These are phyloP conservation scores for Vanrija sp. DNA, from an alignment of 1,284 basidiomycete genomes.

Conservation along the genomic window DNA sequence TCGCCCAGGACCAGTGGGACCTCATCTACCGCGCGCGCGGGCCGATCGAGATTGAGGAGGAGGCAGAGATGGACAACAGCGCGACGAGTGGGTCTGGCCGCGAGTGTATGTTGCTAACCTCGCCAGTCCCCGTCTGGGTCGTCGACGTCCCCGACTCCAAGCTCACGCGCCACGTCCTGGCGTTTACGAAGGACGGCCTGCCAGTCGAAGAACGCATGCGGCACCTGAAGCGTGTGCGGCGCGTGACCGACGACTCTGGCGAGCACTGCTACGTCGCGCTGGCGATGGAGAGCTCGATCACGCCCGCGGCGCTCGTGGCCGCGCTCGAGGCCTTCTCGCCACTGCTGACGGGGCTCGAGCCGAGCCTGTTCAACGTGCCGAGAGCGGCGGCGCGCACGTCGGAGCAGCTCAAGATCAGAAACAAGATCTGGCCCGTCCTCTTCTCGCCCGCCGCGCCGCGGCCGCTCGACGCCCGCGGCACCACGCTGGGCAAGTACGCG, in stretches of 20 bases:
- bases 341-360: slow-evolving; percentile 51
- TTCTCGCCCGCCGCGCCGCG: slow-evolving; percentile 67
- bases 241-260: slow-evolving; percentile 2
- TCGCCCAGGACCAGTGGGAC: slow-evolving; percentile 17
- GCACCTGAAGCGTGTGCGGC: slow-evolving; percentile 70
- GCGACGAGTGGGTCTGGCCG: slow-evolving; percentile 26
- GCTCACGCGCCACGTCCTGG: slow-evolving; percentile 9
- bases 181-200: slow-evolving; percentile 11
- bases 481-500: slow-evolving; percentile 61
- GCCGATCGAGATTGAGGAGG: slow-evolving; percentile 34
- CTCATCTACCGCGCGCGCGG: slow-evolving; percentile 31
- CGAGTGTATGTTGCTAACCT: slow-evolving; percentile 6
- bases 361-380: slow-evolving; percentile 65
- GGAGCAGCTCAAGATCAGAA: slow-evolving; percentile 63
- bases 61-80: slow-evolving; percentile 23
- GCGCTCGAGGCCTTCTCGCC: slow-evolving; percentile 46
- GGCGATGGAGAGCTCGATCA: slow-evolving; percentile 26
- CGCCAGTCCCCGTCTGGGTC: slow-evolving; percentile 68
- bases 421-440: slow-evolving; percentile 72
- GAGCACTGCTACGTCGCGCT: slow-evolving; percentile 27
- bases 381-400: slow-evolving; percentile 65
- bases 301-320: slow-evolving; percentile 19
- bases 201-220: slow-evolving; percentile 55
- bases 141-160: slow-evolving; percentile 69
- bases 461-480: slow-evolving; percentile 53